Evolutionary conservation across 2,329 filamentous ascomycete species (phyloP), one percentile per base, ranked within the genome.

Genomic region (Daldinia sp.): DNA sequence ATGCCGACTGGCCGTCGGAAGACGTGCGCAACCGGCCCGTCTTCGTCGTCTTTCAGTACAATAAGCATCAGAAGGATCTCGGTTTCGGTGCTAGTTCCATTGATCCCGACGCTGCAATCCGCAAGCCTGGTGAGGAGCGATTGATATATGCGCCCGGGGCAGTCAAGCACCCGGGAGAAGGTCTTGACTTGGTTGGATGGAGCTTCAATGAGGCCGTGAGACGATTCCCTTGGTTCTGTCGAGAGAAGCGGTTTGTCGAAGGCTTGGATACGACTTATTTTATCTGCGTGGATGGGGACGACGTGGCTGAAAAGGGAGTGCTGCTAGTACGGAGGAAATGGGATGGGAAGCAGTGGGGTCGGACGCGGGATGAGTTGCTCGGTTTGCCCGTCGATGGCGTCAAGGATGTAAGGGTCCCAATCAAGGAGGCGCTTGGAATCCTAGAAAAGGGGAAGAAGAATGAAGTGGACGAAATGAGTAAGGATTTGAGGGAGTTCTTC

Each of bases 1-100:
- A 55, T 43, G 54, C 63, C 13, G 49, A 58, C 19, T 65, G 63
- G 63, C 63, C 63, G 25, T 62, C 58, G 9, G 53, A 32, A 10
- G 58, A 58, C 27, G 58, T 56, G 41, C 58, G 63, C 49, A 21
- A 5, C 34, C 63, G 37, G 15, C 54, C 63, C 50, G 53, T 62
- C 58, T 65, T 65, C 51, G 21, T 52, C 54, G 58, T 62, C 53
- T 65, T 62, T 45, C 58, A 65, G 49, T 65, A 65, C 53, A 47
- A 52, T 55, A 62, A 50, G 21, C 58, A 56, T 54, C 53, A 59
- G 29, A 58, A 65, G 43, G 49, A 64, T 25, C 60, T 64, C 15
- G 57, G 64, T 23, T 64, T 64, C 39, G 56, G 60, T 43, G 56
- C 47, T 19, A 29, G 15, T 21, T 30, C 11, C n/a, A 29, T 64